Base-by-base conservation (phyloP, 805 yeast genomes). In the Metschnikowia orientalis region DNA sequence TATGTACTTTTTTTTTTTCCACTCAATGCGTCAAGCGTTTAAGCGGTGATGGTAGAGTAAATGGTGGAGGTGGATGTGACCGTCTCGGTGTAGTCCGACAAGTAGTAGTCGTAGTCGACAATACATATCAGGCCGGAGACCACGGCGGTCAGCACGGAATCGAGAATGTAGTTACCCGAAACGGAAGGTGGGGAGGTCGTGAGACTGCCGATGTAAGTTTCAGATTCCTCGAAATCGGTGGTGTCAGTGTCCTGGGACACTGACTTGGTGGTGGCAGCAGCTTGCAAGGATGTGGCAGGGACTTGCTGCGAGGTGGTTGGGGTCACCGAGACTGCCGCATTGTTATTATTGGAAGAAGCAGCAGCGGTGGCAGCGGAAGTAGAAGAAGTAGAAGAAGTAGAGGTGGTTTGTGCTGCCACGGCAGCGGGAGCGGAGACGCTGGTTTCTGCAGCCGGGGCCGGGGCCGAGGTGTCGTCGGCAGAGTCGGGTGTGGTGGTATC, bases 61-160 rank as follows among this genome's bases (percentile, higher is more conserved):
- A 61, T 38, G 15, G 69, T 56, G n/a, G 63, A 44, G 5, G 69
- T 57, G 13, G 66, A 52, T 8, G 73, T 64, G 18, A 59, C 51
- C 10, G 69, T 63, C 35, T 56, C 61, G 7, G 53, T 42, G 32
- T 54, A 54, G 23, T 40, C 50, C 38, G 44, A 34, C 26, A 36
- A 32, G 51, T 59, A 57, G 56, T 62, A 58, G 50, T 59, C 61
- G 49, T 57, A 57, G 50, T 59, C 51, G 32, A 64, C 62, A 35
- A 52, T 32, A 51, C 69, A 57, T 28, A 59, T 57, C 40, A 35
- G 39, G 26, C 61, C 57, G 28, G 49, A 45, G 25, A 56, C 41
- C 18, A 48, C 40, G 12, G 57, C 37, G 6, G 71, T 63, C 30
- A 56, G 44, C 6, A 56, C 45, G 38, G 50, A 54, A 14, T 54